Percentiles rank a stretch among this genome's conserved stretches.
phyloP scores from a whole-genome alignment of 1,284 basidiomycete genomes.

The Cystobasidium sp. region DNA sequence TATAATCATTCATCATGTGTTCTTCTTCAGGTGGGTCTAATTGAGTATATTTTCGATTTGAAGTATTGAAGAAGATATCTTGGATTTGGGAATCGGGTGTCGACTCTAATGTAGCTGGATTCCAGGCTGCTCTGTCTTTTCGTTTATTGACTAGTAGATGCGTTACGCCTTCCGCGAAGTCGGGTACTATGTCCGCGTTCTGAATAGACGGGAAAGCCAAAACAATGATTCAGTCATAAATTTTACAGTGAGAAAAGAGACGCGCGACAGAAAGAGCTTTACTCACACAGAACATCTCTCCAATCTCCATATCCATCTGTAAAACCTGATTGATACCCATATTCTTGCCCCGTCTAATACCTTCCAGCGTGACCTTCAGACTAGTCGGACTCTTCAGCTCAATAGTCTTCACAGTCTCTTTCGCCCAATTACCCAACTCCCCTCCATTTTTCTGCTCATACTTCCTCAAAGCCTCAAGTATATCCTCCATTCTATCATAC shows the following conservation, averaged over 20 bases:
- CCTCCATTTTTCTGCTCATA: slow-evolving; percentile 57
- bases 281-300: slow-evolving; percentile 34
- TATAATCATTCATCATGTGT: slow-evolving; percentile 48
- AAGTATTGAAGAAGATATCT: slow-evolving; percentile 65
- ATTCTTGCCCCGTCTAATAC: slow-evolving; percentile 70
- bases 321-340: slow-evolving; percentile 70
- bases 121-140: slow-evolving; percentile 65
- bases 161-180: slow-evolving; percentile 80
- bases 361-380: slow-evolving; percentile 79
- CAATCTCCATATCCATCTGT: slow-evolving; percentile 67
- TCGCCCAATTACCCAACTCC: slow-evolving; percentile 70
- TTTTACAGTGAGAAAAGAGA: too few relatives aligned
- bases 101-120: slow-evolving; percentile 67
- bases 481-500: slow-evolving; percentile 70
- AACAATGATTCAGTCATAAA: too few relatives aligned
- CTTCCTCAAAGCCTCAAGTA: slow-evolving; percentile 62
- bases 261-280: too few relatives aligned
- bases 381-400: slow-evolving; percentile 82
- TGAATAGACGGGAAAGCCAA: slow-evolving; percentile 11
- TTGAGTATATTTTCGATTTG: slow-evolving; percentile 63
- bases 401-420: slow-evolving; percentile 68
- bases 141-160: slow-evolving; percentile 73
- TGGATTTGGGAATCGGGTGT: slow-evolving; percentile 62
- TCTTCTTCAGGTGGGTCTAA: slow-evolving; percentile 61
- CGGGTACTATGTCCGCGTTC: slow-evolving; percentile 68